Conservation (phyloP, 2,329 filamentous ascomycete genomes). For the Beauveria medogensis region DNA sequence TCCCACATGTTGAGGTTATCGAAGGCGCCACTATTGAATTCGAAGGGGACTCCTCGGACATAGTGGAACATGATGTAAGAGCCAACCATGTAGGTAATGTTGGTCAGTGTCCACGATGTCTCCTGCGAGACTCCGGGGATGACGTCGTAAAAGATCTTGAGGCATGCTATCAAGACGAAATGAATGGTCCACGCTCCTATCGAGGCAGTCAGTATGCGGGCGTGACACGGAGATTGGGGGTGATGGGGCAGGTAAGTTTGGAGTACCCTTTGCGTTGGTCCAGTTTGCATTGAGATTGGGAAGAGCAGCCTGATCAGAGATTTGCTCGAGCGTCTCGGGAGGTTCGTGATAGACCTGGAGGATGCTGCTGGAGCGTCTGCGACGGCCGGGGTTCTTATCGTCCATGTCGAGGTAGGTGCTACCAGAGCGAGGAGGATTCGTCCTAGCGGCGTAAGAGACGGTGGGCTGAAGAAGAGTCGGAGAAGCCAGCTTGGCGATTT, state of each 20-base stretch:
- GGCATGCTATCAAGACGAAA: conserved; percentile 78
- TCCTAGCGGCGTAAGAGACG: conserved; percentile 83
- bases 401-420: conserved; percentile 51
- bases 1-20: conserved; percentile 99
- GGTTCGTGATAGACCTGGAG: conserved; percentile 90
- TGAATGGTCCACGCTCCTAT: conserved; percentile 97
- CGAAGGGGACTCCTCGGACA: conserved; percentile 94
- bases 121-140: conserved; percentile 95
- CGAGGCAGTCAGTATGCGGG: conserved; percentile 8
- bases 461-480: conserved; percentile 78
- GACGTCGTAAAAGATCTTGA: conserved; percentile 97
- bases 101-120: conserved; percentile 96
- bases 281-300: conserved; percentile 97
- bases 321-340: conserved; percentile 91
- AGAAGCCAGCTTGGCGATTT: conserved; percentile 95
- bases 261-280: conserved; percentile 96
- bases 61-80: conserved; percentile 99
- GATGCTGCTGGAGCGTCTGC: conserved; percentile 94
- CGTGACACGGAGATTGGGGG: not conserved
- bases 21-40: conserved; percentile 97
- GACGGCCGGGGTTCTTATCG: conserved; percentile 58
- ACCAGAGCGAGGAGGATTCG: conserved; percentile 58
- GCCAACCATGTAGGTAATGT: conserved; percentile 98
- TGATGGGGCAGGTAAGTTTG: not conserved
- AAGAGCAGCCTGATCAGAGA: conserved; percentile 89